Evolutionary conservation across 2,329 filamentous ascomycete genomes (phyloP).

Genomic region (Microsporum audouinii): DNA sequence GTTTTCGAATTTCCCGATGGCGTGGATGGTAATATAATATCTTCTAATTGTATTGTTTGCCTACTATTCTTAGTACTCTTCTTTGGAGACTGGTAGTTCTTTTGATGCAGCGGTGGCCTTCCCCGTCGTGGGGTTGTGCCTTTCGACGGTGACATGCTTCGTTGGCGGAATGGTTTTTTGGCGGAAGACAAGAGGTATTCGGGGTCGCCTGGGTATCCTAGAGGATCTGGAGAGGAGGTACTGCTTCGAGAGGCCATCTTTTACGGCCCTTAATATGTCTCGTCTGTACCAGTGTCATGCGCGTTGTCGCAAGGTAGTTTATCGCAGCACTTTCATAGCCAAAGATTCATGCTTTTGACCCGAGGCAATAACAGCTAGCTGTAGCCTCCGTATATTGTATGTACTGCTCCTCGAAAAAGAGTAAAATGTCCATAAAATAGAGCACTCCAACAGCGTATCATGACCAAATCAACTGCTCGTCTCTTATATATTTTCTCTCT

Average conservation of each 20-base stretch:
- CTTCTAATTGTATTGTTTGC: conserved; percentile 32
- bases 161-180: conserved; percentile 28
- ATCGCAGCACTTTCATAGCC: not conserved
- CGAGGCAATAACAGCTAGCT: not conserved
- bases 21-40: conserved; percentile 26
- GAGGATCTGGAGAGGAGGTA: conserved; percentile 34
- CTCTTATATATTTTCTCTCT: not conserved
- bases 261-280: not conserved
- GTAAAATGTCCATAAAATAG: not conserved
- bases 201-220: conserved; percentile 32
- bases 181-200: conserved; percentile 35
- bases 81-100: conserved; percentile 6
- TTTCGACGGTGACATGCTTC: conserved; percentile 30
- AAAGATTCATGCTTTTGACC: not conserved
- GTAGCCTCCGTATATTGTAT: not conserved
- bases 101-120: conserved; percentile 6
- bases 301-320: not conserved
- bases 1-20: conserved; percentile 27
- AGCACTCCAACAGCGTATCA: not conserved
- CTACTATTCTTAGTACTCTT: conserved; percentile 20
- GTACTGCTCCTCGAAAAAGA: not conserved
- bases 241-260: conserved; percentile 26
- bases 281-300: not conserved
- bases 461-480: not conserved
- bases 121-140: conserved; percentile 27